Evolutionary conservation across 441 rosid species (phyloP), one percentile per base, ranked within the genome.

Genomic region (Hura crepitans): DNA sequence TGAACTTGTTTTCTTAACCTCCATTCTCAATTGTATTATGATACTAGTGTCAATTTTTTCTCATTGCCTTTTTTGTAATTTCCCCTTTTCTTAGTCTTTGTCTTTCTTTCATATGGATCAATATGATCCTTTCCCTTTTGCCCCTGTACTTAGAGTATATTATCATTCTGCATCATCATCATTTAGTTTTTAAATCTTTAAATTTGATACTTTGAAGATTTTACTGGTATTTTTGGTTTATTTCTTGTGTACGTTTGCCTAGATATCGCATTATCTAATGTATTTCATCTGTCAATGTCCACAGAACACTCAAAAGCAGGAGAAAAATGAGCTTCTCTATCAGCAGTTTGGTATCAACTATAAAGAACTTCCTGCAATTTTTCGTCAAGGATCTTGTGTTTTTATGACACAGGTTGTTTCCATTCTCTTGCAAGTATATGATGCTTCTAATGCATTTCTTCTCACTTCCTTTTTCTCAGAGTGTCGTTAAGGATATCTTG

Each of bases 321-420:
- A 87, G 75, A 87, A 79, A 81, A 87, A 94, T 77, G 98, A 94
- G 76, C 83, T 94, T 66, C 96, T 94, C 49, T 89, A 78, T 81
- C 95, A 81, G 75, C 82, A 78, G 30, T 93, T 93, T 77, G 91
- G 87, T 43, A 75, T 94, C 75, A 94, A 89, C 76, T 94, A 91
- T 80, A 91, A 86, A 66, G 82, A 78, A 22, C 79, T 84, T 69
- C 91, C 86, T 73, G 85, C 78, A 65, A 74, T 90, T 79, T 88
- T 86, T 77, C 97, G 97, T 70, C 97, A 88, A 80, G 98, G 98
- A 72, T 86, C 97, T 28, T 88, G 92, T 76, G 71, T 83, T 71
- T 80, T 86, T 81, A 90, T 75, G 89, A 81, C 62, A 5, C 75
- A 90, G 97, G 98, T 94, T 42, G 76, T 62, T 77, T 68, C 45